Conservation (phyloP, 345 rosid genomes). For the Eucalyptus polyanthemos region DNA sequence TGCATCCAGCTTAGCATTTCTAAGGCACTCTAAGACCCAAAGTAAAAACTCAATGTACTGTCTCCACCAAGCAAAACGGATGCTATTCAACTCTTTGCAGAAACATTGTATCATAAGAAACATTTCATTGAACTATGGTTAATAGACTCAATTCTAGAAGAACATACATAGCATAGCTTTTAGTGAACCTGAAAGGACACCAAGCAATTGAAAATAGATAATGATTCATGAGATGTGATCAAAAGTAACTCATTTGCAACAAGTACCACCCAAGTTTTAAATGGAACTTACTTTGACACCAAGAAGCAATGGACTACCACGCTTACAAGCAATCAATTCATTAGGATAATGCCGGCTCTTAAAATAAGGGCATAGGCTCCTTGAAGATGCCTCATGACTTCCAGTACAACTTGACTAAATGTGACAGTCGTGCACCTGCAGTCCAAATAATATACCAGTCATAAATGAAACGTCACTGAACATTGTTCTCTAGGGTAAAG, state of each 20-base stretch:
- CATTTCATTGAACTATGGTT: neutral
- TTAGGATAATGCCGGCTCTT: no score
- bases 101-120: neutral
- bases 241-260: neutral
- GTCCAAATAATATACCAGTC: neutral
- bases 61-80: no score
- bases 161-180: neutral
- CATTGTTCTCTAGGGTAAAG: neutral
- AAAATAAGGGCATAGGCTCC: no score
- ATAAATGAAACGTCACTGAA: neutral
- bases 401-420: conserved; percentile 73
- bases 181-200: neutral
- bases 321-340: no score
- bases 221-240: neutral
- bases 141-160: neutral
- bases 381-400: no score
- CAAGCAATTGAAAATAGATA: neutral
- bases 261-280: neutral
- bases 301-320: no score
- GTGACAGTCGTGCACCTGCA: conserved; percentile 61
- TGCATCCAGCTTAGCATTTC: no score
- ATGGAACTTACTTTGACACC: conserved; percentile 24
- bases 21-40: no score
- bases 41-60: no score
- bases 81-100: neutral